These are phyloP conservation scores for Trametes gibbosa DNA, from an alignment of 768 basidiomycete genomes.

Conservation along the genomic window DNA sequence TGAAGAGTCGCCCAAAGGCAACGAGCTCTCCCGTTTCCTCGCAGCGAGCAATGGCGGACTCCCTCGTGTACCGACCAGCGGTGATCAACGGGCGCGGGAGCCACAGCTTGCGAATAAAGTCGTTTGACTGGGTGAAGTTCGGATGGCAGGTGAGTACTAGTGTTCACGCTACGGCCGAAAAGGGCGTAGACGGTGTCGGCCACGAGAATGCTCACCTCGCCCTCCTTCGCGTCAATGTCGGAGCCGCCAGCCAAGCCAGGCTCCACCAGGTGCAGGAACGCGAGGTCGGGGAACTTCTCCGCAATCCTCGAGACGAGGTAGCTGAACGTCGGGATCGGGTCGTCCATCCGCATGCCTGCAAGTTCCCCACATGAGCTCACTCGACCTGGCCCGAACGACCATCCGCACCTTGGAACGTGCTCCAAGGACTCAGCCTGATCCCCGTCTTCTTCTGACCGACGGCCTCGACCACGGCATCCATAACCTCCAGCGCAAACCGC, in stretches of 20 bases:
- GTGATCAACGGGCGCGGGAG: constrained; percentile 8
- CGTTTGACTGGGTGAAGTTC: constrained; percentile 12
- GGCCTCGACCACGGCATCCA: constrained; percentile 31
- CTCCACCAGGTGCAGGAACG: constrained; percentile 38
- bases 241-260: constrained; percentile 14
- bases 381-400: not conserved
- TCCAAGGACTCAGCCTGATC: constrained; percentile 8
- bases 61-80: constrained; percentile 22
- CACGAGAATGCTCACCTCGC: constrained; percentile 16
- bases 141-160: too few relatives aligned
- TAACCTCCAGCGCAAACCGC: constrained; percentile 41
- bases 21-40: constrained; percentile 20
- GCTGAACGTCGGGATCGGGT: constrained; percentile 54
- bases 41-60: constrained; percentile 15
- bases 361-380: not conserved
- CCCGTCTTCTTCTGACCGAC: not conserved
- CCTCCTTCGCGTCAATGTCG: not conserved
- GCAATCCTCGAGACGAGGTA: constrained; percentile 43
- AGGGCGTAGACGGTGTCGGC: too few relatives aligned
- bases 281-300: constrained; percentile 36
- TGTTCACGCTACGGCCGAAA: too few relatives aligned
- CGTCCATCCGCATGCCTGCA: constrained; percentile 46
- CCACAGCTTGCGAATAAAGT: constrained; percentile 21
- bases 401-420: constrained; percentile 23
- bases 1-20: constrained; percentile 27